These are phyloP conservation scores for Stephania cephalantha DNA, from an alignment of 164 flowering plant species.

Conservation along the genomic window DNA sequence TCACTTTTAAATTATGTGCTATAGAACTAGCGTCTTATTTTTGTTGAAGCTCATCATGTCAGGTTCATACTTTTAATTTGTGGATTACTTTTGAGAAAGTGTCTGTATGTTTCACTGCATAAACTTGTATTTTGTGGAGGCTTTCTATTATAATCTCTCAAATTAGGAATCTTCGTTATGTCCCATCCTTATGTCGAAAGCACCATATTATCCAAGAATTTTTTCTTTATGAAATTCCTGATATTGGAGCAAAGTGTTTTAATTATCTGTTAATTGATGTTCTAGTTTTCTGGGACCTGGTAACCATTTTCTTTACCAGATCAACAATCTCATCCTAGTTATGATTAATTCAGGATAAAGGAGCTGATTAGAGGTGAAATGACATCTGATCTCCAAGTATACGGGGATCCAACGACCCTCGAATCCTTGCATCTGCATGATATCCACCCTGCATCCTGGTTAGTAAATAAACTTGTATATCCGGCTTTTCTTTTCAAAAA, in stretches of 20 bases:
- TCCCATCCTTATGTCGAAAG: neutral
- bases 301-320: neutral
- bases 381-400: slow-evolving; percentile 20
- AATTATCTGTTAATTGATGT: no score
- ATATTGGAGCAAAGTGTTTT: neutral
- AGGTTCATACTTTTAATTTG: neutral
- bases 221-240: neutral
- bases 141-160: neutral
- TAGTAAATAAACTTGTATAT: slow-evolving; percentile 16
- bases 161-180: neutral
- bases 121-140: no score
- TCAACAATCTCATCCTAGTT: slow-evolving; percentile 4
- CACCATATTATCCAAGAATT: neutral
- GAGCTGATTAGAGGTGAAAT: slow-evolving; percentile 42
- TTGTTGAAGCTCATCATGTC: neutral
- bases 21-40: neutral
- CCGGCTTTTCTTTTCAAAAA: neutral
- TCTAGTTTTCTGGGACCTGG: neutral
- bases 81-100: neutral
- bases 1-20: neutral
- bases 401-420: slow-evolving; percentile 53
- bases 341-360: slow-evolving; percentile 39
- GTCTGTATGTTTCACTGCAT: neutral
- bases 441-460: slow-evolving; percentile 76
- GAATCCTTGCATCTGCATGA: slow-evolving; percentile 36